Conservation (phyloP, 768 basidiomycete genomes). For the Xerocomus spinulosus region DNA sequence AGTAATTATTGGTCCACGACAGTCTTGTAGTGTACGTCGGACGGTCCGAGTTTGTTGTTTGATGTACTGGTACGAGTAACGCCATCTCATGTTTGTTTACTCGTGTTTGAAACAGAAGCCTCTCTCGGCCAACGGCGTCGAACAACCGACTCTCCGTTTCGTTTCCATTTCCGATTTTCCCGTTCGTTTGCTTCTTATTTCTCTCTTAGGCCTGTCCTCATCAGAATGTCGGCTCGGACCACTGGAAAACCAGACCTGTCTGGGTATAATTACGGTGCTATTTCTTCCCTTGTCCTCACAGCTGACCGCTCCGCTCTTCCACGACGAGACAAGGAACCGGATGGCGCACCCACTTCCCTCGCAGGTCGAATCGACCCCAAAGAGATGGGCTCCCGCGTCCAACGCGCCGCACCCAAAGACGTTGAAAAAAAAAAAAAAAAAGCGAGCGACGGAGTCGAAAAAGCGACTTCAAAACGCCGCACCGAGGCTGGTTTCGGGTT, state of each 20-base stretch:
- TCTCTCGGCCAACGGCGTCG: slow-evolving; percentile 14
- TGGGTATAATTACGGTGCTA: slow-evolving; percentile 93
- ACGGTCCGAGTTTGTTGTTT: no score
- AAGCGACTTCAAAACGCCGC: slow-evolving; percentile 52
- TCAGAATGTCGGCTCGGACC: slow-evolving; percentile 37
- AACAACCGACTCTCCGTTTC: neutral
- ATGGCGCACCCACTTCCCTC: slow-evolving; percentile 92
- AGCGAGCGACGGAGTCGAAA: slow-evolving; percentile 56
- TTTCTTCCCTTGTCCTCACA: slow-evolving; percentile 92
- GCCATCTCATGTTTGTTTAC: slow-evolving; percentile 18
- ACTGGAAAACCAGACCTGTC: slow-evolving; percentile 73
- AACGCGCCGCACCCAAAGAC: slow-evolving; percentile 80
- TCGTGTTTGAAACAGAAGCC: slow-evolving; percentile 16
- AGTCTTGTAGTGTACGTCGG: no score
- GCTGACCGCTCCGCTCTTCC: slow-evolving; percentile 79
- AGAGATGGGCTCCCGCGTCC: slow-evolving; percentile 91
- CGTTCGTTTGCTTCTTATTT: neutral
- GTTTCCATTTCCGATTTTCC: neutral
- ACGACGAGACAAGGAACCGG: slow-evolving; percentile 90
- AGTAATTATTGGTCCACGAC: no score
- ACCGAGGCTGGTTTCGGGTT: slow-evolving; percentile 72
- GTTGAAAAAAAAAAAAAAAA: slow-evolving; percentile 93
- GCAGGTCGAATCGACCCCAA: slow-evolving; percentile 83
- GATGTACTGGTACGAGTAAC: no score
- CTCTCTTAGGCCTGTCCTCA: slow-evolving; percentile 3